Conservation (phyloP, 352 stramenopile genomes). For the Halophytophthora batemanensis region DNA sequence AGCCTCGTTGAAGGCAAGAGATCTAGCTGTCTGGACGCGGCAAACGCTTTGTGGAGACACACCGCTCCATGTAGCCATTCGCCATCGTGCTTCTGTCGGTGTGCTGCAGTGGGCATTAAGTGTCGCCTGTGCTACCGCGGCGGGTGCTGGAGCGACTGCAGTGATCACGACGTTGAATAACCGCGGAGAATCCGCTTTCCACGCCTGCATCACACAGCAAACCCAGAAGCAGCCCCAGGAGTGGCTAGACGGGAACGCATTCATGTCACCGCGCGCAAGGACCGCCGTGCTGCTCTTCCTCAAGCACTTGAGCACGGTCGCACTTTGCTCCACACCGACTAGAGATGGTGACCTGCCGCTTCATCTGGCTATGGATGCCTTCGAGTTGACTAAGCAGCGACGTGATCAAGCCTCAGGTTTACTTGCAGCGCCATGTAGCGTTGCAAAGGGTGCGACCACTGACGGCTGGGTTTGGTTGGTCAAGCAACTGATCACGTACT, state of each 20-base stretch:
- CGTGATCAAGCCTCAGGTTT: not conserved
- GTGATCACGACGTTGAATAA: constrained; percentile 27
- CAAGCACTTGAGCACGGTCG: constrained; percentile 20
- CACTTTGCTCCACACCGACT: constrained; percentile 31
- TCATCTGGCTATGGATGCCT: constrained; percentile 48
- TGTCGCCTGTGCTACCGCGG: constrained; percentile 2
- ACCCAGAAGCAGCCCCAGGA: constrained; percentile 3
- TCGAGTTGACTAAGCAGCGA: constrained; percentile 23
- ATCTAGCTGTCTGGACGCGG: constrained; percentile 13
- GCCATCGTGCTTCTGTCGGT: constrained; percentile 31
- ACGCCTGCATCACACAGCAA: constrained; percentile 34
- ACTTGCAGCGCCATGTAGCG: no score
- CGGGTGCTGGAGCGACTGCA: not conserved
- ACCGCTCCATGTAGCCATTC: constrained; percentile 34
- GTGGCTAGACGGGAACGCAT: constrained; percentile 10
- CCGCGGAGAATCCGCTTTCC: constrained; percentile 39
- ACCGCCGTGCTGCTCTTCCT: constrained; percentile 42
- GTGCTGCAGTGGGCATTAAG: constrained; percentile 35
- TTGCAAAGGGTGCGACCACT: not conserved
- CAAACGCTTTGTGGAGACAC: constrained; percentile 34
- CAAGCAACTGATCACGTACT: constrained; percentile 14
- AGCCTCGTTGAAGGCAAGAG: not conserved
- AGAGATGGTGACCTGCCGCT: constrained; percentile 47
- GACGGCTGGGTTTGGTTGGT: constrained; percentile 32
- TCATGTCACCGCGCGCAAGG: constrained; percentile 19